Base-by-base conservation (phyloP, 495 filamentous ascomycete genomes). In the Aspergillus taichungensis region DNA sequence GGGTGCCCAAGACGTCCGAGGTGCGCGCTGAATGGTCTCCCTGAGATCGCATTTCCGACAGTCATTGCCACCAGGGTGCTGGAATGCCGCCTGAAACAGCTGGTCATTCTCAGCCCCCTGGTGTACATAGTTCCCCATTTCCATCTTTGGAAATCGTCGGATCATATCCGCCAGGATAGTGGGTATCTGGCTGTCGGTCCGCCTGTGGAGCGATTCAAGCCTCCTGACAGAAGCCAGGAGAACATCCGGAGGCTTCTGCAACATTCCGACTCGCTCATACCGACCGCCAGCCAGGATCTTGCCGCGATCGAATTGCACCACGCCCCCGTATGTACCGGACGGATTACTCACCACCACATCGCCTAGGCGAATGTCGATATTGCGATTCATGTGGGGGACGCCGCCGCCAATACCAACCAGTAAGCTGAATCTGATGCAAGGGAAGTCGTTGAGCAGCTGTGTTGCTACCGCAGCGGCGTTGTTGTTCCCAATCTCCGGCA, bases 71-170 rank as follows among this genome's bases (percentile, higher is more conserved):
- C 34, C 42, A 9, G 14, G n/a, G 49, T 68, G 55, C 14, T 54
- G 45, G 56, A 62, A 63, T 33, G 49, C 53, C 24, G 54, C 40
- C 35, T 55, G 28, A 45, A 53, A 69, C 33, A 66, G 36, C 12
- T 29, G 18, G 34, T 70, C 18, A 24, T 24, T 24, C 18, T 4
- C 18, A 24, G 18, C 18, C 18, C 18, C 18, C 4, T 24, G 18
- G 18, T 24, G 18, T 24, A 24, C 18, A 24, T 24, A 24, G 18
- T 24, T 24, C 4, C 18, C 62, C 13, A 52, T 30, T 43, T 56
- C 29, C 10, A 38, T 45, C 12, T 37, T 49, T 18, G 18, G 18
- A 24, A 24, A 24, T 4, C 18, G 1, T 4, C 18, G 18, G 18
- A 24, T 24, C 18, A 24, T 24, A 24, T 24, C 18, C 18, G 18